A percentile compares a stretch with the other conserved stretches of the same genome.
Conservation (phyloP, 345 rosid genomes). For the Brassica incana region DNA sequence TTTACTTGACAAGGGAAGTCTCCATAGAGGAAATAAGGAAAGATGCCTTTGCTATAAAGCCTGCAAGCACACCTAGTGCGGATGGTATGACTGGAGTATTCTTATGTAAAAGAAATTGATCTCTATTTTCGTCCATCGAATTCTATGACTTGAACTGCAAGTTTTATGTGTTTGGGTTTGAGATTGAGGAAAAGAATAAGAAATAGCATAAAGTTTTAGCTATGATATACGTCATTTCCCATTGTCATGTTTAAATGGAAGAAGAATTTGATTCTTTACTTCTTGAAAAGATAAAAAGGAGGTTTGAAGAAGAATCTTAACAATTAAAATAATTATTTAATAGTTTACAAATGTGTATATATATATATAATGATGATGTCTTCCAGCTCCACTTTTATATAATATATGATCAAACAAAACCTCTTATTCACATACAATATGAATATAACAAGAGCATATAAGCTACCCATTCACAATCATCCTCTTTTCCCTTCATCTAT, state of each 20-base stretch:
- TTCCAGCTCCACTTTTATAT: neutral
- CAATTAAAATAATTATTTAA: neutral
- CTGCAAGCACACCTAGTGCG: no score
- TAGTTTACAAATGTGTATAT: neutral
- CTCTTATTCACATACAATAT: neutral
- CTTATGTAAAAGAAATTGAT: no score
- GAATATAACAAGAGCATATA: neutral
- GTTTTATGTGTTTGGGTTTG: neutral
- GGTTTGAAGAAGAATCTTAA: neutral
- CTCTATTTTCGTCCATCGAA: no score
- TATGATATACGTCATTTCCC: neutral
- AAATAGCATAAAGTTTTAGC: neutral
- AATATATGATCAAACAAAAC: neutral
- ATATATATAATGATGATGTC: neutral
- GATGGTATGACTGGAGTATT: no score
- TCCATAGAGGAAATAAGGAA: no score
- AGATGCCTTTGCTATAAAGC: no score
- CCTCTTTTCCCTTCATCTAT: neutral
- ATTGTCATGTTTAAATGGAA: neutral
- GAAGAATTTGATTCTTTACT: neutral
- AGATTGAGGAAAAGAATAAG: neutral
- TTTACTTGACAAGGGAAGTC: no score
- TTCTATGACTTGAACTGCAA: neutral
- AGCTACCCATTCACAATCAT: neutral
- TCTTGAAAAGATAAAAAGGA: neutral